Base-by-base conservation (phyloP, 2,329 filamentous ascomycete genomes). In the Colletotrichum sublineola region DNA sequence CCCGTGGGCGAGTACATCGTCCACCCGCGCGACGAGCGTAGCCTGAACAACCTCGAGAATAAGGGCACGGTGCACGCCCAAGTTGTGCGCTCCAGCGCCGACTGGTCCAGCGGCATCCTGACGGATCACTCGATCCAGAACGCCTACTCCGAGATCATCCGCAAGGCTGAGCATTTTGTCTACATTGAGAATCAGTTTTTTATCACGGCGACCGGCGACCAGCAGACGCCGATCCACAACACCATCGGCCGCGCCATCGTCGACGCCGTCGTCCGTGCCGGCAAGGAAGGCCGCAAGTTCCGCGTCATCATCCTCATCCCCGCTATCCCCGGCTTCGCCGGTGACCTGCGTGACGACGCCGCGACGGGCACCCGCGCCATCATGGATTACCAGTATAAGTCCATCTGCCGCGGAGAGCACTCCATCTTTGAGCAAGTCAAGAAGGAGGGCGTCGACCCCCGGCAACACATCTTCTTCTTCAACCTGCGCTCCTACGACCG, bases 111-210 rank as follows among this genome's bases (percentile, higher is more conserved):
- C 78, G 96, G 96, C 4, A 96, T 98, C 72, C 82, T 97, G 53
- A 91, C 87, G 0, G 95, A 97, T 73, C 92, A 94, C 76, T 95
- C 92, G 62, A 97, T 97, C 70, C 94, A 96, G 76, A 97, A 94
- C 77, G 94, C 95, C 0, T 97, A 97, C 80, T 87, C 86, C 71
- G 94, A 97, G 74, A 84, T 97, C 40, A 98, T 98, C 77, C 87
- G 92, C 63, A 94, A 94, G 63, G 96, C 96, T 0, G 85, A 98
- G 82, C 96, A 98, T 80, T 98, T 91, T 76, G 93, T 99, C 33
- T 99, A 98, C 84, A 97, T 99, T 73, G 96, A 99, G 81, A 98
- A 98, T 78, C 96, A 99, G 78, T 98, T 98, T 85, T 99, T 98
- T 86, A 98, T 97, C 79, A 97, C 95, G 1, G 94, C 96, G 0